Evolutionary conservation across 2,329 filamentous ascomycete species (phyloP).

Genomic region (Anthostomella pinea): DNA sequence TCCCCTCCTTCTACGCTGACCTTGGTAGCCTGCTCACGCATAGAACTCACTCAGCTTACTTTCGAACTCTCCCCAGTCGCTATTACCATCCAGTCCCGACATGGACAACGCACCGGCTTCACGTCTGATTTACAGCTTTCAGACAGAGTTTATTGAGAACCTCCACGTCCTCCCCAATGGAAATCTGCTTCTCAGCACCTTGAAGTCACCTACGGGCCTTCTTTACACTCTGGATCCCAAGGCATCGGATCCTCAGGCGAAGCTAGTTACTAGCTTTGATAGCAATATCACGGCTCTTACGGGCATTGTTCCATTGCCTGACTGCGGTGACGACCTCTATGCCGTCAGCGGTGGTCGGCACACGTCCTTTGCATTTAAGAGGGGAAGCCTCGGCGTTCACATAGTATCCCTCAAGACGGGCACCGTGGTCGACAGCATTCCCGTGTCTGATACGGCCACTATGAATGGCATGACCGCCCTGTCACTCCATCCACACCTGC

Average conservation of each 20-base stretch:
- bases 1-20: too few species aligned
- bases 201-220: conserved; percentile 4
- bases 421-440: conserved; percentile 12
- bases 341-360: conserved; percentile 15
- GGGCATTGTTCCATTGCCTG: conserved; percentile 13
- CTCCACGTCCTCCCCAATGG: conserved; percentile 16
- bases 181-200: conserved; percentile 18
- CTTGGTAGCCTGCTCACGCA: too few species aligned
- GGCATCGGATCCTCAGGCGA: conserved; percentile 10
- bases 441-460: conserved; percentile 11
- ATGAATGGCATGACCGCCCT: conserved; percentile 20
- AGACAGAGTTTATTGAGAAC: too few species aligned
- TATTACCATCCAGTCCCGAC: too few species aligned
- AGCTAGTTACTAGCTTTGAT: conserved; percentile 10
- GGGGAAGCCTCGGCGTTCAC: conserved; percentile 11
- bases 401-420: conserved; percentile 15
- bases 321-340: conserved; percentile 13
- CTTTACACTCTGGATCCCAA: conserved; percentile 19
- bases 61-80: too few species aligned
- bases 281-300: conserved; percentile 8
- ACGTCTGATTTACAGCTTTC: too few species aligned
- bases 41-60: too few species aligned
- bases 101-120: too few species aligned
- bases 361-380: conserved; percentile 7
- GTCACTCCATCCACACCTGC: conserved; percentile 10